These are phyloP conservation scores for Prunus mume DNA, from an alignment of 306 rosid genomes.

Conservation along the genomic window DNA sequence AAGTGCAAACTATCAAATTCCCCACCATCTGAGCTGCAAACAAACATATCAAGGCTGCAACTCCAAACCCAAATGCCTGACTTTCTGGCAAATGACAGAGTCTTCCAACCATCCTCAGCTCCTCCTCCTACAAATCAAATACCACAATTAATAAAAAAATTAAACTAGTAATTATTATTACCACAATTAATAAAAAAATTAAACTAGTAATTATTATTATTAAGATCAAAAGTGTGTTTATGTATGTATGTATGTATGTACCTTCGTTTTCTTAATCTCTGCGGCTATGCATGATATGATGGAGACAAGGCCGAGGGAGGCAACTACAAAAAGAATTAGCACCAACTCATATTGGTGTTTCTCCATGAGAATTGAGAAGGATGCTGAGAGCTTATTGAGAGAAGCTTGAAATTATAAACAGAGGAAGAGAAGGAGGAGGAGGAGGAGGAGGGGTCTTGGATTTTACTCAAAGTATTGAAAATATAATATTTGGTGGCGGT, in stretches of 20 bases:
- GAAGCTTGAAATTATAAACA: slow-evolving; percentile 12
- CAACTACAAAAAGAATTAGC: slow-evolving; percentile 27
- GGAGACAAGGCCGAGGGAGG: slow-evolving; percentile 57
- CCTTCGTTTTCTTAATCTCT: slow-evolving; percentile 64
- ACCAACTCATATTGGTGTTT: slow-evolving; percentile 37
- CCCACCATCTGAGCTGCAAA: slow-evolving; percentile 57
- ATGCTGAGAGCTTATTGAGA: background rate
- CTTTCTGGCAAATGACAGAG: slow-evolving; percentile 70
- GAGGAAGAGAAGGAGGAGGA: background rate
- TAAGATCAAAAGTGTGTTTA: background rate
- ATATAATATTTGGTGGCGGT: too few species aligned
- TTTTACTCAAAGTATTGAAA: too few species aligned
- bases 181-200: background rate
- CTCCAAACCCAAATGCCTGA: slow-evolving; percentile 62
- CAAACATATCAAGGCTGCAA: slow-evolving; percentile 61
- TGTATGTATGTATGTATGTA: slow-evolving; percentile 1
- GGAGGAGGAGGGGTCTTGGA: background rate
- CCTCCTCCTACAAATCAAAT: slow-evolving; percentile 45
- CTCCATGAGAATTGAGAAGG: slow-evolving; percentile 40
- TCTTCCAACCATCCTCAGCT: slow-evolving; percentile 64
- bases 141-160: background rate
- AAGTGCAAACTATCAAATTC: slow-evolving; percentile 36
- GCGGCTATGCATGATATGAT: slow-evolving; percentile 66
- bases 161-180: background rate
- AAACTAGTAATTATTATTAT: background rate